Evolutionary conservation across 2,329 filamentous ascomycete genomes (phyloP), one percentile per base, ranked within the genome.

Genomic region (Aureobasidium zeae): DNA sequence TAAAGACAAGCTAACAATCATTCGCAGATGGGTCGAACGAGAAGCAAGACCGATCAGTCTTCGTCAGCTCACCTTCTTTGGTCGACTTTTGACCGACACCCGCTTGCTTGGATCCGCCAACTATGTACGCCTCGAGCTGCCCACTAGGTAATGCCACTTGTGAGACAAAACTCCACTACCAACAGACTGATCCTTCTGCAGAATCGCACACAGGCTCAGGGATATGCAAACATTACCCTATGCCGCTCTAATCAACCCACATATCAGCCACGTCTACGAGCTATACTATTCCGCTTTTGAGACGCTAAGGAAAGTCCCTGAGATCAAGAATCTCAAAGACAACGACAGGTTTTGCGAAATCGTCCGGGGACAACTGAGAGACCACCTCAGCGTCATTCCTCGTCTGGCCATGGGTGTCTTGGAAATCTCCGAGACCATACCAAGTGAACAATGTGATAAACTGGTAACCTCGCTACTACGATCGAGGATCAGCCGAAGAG

Each of bases 211-310:
- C 64, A 84, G 91, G 24, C 80, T 98, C 50, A 86, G 93, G 47
- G 89, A 98, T 61, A 96, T 98, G 77, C 91, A 98, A 63, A 88
- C 85, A 50, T 72, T 98, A 29, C 91, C 91, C 13, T 98, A 94
- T 60, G 85, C 91, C 26, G 89, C 96, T 44, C 86, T 96, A 35
- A 88, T 85, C n/a, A 98, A 98, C 57, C 79, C 79, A 5, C 86
- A 98, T 62, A 84, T 98, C 50, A 86, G 84, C 59, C 81, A 93
- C 52, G 91, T 96, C 24, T 98, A 98, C 66, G 86, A 96, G 61
- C 74, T 95, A 5, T 98, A 98, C 69, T 94, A 95, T 66, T 80
- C 81, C 52, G 89, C 91, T n/a, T 98, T 98, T 56, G 91, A 98
- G 60, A 79, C 73, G 42, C 83, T 96, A 51, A 83, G 91, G 35